phyloP scores from a whole-genome alignment of 2,329 filamentous ascomycete species.

The Alternaria sp. region DNA sequence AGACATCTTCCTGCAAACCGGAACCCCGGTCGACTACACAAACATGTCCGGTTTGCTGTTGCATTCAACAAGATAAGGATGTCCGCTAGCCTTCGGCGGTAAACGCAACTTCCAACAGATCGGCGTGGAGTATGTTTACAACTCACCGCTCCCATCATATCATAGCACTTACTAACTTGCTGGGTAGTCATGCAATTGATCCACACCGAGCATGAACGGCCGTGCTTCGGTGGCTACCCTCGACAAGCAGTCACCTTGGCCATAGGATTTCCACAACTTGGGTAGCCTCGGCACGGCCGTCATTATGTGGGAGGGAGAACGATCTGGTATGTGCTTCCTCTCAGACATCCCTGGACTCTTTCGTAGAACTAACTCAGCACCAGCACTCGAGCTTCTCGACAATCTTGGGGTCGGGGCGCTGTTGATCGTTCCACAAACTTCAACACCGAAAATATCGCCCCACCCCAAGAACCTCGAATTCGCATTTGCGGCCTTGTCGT shows the following conservation, averaged over 20 bases:
- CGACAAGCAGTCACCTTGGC: neutral
- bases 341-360: neutral
- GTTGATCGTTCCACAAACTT: slow-evolving; percentile 95
- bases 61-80: neutral
- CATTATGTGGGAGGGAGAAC: neutral
- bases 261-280: neutral
- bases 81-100: neutral
- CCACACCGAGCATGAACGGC: neutral
- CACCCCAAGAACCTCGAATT: slow-evolving; percentile 91
- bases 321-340: neutral
- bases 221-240: neutral
- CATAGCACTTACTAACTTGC: neutral
- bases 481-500: slow-evolving; percentile 93
- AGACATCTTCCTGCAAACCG: slow-evolving; percentile 30
- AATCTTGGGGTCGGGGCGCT: slow-evolving; percentile 56
- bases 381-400: neutral
- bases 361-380: neutral
- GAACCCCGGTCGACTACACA: slow-evolving; percentile 33
- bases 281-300: neutral
- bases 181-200: neutral
- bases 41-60: neutral
- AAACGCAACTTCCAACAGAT: neutral
- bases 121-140: neutral
- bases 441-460: slow-evolving; percentile 82
- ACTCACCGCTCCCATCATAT: neutral